Evolutionary conservation across 805 yeast species (phyloP), one percentile per base, ranked within the genome.

Genomic region (Kodamaea sagamina): DNA sequence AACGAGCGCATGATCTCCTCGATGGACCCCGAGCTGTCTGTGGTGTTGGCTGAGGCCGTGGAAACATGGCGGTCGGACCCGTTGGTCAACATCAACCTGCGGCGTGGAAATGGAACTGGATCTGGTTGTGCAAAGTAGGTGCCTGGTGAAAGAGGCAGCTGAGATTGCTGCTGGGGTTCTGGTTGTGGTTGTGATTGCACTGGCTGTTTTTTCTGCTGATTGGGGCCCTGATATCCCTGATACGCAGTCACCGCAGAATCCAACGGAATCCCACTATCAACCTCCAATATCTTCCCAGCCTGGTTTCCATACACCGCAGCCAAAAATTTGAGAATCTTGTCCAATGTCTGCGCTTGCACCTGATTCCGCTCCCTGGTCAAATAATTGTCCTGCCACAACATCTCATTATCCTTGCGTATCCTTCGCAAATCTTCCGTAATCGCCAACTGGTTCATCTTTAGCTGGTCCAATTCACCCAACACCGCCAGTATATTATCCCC

Each of bases 301-400:
- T 74, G 77, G 40, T 60, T 70, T 15, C 90, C 90, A 55, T 85
- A 86, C 3, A 92, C 77, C 4, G 90, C 79, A 2, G 97, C 95
- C 55, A 93, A 71, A 52, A 93, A 92, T 53, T 93, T 79, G 54
- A 93, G 66, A 39, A 93, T 92, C 50, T 87, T 85, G 50, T 89
- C 95, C 43, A 93, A 72, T 16, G 96, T 88, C 49, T 86, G 92
- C 31, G 92, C 82, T 60, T 93, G 98, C 25, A 82, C 75, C 54
- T 84, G 80, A 62, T 90, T 87, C 50, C 90, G 78, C 60, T 92
- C 97, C 42, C 97, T 74, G 4, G 92, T 84, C 45, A 82, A 67
- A 59, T 76, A 82, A 55, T 89, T 84, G 59, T 93, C 98, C 47
- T 84, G 83, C 99, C 99, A 93, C 35, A 93, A 66, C 55, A 88